A percentile compares a stretch with the other conserved stretches of the same genome.
Conservation (phyloP, 164 flowering plant genomes). For the Malania oleifera region DNA sequence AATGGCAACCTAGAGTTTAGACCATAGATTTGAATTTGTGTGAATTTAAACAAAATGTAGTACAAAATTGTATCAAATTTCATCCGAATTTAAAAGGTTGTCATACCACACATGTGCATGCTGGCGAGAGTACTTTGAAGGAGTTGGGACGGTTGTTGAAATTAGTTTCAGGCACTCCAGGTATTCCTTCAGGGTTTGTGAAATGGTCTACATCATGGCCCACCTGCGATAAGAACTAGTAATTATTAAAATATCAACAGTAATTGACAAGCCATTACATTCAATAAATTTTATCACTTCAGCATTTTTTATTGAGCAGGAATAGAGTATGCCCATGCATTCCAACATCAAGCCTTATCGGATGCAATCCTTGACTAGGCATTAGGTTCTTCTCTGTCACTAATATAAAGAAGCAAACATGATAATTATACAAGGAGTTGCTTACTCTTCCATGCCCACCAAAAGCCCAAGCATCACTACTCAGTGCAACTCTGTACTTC, state of each 20-base stretch:
- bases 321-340: neutral
- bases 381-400: too few relatives aligned
- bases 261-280: neutral
- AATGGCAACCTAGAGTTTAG: too few relatives aligned
- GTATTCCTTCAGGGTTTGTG: constrained; percentile 93
- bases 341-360: neutral
- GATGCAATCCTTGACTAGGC: too few relatives aligned
- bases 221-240: constrained; percentile 41
- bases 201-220: constrained; percentile 92
- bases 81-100: too few relatives aligned
- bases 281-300: too few relatives aligned
- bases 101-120: constrained; percentile 91
- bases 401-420: neutral
- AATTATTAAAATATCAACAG: constrained; percentile 4
- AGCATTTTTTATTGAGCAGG: neutral
- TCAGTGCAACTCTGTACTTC: constrained; percentile 84
- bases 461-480: constrained; percentile 91
- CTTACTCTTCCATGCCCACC: constrained; percentile 97
- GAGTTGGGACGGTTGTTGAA: constrained; percentile 97
- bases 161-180: constrained; percentile 92
- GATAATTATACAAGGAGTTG: neutral
- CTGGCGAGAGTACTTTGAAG: constrained; percentile 75
- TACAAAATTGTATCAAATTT: too few relatives aligned
- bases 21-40: too few relatives aligned
- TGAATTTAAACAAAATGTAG: too few relatives aligned